Evolutionary conservation across 306 rosid species (phyloP).

Genomic region (Gillenia trifoliata): DNA sequence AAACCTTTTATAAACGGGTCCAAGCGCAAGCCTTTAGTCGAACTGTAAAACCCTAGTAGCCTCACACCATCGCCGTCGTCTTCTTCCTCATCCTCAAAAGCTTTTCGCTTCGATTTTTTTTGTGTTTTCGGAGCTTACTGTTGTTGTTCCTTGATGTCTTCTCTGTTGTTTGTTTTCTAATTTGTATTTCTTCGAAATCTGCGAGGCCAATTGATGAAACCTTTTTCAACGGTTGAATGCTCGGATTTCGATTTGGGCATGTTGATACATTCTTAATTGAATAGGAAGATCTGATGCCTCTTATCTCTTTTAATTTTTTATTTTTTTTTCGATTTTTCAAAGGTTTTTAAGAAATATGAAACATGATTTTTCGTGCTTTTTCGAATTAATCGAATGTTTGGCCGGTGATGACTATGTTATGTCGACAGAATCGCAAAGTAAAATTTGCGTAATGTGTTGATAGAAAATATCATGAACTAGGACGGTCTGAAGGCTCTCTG

Average conservation of each 20-base stretch:
- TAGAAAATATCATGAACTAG: conserved; percentile 46
- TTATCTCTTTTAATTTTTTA: too few species aligned
- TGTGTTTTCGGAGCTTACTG: neutral
- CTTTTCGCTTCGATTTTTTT: too few species aligned
- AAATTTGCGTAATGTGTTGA: conserved; percentile 51
- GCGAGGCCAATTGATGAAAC: conserved; percentile 33
- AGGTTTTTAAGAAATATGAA: conserved; percentile 2
- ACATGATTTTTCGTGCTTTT: too few species aligned
- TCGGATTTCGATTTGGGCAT: conserved; percentile 23
- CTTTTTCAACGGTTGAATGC: conserved; percentile 28
- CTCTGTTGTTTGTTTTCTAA: neutral
- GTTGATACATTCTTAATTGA: conserved; percentile 27
- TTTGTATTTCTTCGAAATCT: neutral
- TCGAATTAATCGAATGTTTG: neutral
- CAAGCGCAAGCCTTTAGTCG: neutral
- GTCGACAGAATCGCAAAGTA: conserved; percentile 27
- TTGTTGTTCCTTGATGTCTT: neutral
- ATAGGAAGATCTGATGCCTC: conserved; percentile 64
- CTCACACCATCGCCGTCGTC: neutral
- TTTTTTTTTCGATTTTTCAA: neutral
- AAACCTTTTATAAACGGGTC: conserved; percentile 1
- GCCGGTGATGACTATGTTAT: conserved; percentile 50
- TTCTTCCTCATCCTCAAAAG: neutral
- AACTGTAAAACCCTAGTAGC: conserved; percentile 5
- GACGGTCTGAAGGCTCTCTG: conserved; percentile 85